Conservation (phyloP, 352 stramenopile species). For the Vaucheria bursata region DNA sequence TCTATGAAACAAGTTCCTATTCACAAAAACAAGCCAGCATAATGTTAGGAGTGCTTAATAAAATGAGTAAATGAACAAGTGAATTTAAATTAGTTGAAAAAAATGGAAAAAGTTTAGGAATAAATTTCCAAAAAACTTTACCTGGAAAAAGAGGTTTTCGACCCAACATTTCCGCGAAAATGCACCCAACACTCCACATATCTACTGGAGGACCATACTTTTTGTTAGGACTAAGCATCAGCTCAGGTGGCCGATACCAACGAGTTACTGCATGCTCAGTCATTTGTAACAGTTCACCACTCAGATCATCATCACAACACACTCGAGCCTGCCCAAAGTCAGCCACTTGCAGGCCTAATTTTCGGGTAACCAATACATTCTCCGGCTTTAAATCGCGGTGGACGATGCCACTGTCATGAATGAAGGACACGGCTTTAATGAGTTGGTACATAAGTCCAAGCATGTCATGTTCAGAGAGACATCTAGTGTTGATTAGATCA, state of each 20-base stretch:
- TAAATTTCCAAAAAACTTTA: too few species aligned
- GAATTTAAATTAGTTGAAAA: too few species aligned
- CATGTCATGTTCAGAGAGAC: conserved; percentile 47
- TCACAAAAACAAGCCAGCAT: too few species aligned
- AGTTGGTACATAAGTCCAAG: conserved; percentile 65
- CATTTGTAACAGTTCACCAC: too few species aligned
- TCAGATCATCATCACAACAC: too few species aligned
- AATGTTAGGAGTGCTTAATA: too few species aligned
- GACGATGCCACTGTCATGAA: conserved; percentile 19
- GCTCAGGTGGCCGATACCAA: conserved; percentile 76
- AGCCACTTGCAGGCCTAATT: conserved; percentile 77
- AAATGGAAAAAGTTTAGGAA: too few species aligned
- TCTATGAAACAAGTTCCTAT: too few species aligned
- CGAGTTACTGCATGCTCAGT: too few species aligned
- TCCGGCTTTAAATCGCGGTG: conserved; percentile 11
- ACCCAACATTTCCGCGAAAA: conserved; percentile 85
- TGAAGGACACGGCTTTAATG: neutral
- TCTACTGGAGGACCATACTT: conserved; percentile 64
- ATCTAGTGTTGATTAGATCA: too few species aligned
- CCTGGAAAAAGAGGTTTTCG: conserved; percentile 90
- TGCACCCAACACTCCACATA: conserved; percentile 89
- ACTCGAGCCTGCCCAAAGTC: conserved; percentile 65
- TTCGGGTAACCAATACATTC: conserved; percentile 74
- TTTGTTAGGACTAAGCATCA: conserved; percentile 75
- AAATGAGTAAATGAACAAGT: too few species aligned